Percentiles rank a stretch among this genome's conserved stretches.
Evolutionary conservation across 2,329 filamentous ascomycete genomes (phyloP).

Genomic region (Botryotinia globosa): DNA sequence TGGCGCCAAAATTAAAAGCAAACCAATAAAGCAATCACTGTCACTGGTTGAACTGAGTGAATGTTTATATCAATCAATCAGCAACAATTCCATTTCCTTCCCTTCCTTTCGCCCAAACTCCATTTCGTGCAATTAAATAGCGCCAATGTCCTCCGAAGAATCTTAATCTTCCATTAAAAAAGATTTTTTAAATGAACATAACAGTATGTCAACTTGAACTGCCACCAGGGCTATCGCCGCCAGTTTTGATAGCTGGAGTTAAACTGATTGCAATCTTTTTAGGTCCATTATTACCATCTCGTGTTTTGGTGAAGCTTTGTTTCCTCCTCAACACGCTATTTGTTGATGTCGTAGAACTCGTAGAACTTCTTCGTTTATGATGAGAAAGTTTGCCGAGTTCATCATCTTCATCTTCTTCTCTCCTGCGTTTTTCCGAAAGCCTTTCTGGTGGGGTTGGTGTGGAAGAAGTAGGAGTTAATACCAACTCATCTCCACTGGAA

Average conservation of each 20-base stretch:
- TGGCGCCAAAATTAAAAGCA: slow-evolving; percentile 1
- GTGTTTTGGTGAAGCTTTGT: slow-evolving; percentile 45
- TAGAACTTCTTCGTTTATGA: slow-evolving; percentile 57
- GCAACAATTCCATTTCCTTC: background rate
- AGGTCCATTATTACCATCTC: slow-evolving; percentile 42
- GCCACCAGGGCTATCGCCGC: slow-evolving; percentile 31
- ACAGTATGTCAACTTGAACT: slow-evolving; percentile 10
- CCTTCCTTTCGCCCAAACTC: slow-evolving; percentile 16
- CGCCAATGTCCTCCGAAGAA: slow-evolving; percentile 12
- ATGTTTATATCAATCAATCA: slow-evolving; percentile 9
- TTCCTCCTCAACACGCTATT: slow-evolving; percentile 42
- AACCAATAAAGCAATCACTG: slow-evolving; percentile 6
- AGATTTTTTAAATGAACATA: background rate
- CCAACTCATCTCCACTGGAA: slow-evolving; percentile 25
- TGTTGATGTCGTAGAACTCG: slow-evolving; percentile 39
- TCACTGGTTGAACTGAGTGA: background rate
- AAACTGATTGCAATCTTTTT: slow-evolving; percentile 59
- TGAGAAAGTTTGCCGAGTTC: slow-evolving; percentile 79
- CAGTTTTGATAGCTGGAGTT: slow-evolving; percentile 43
- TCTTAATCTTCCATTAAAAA: slow-evolving; percentile 5
- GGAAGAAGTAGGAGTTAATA: slow-evolving; percentile 32
- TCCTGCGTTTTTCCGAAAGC: slow-evolving; percentile 81
- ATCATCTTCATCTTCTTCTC: slow-evolving; percentile 92
- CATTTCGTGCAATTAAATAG: slow-evolving; percentile 15
- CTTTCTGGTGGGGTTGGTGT: slow-evolving; percentile 64